Conservation (phyloP, 2,329 filamentous ascomycete genomes). For the Sordariomycetes sp. region DNA sequence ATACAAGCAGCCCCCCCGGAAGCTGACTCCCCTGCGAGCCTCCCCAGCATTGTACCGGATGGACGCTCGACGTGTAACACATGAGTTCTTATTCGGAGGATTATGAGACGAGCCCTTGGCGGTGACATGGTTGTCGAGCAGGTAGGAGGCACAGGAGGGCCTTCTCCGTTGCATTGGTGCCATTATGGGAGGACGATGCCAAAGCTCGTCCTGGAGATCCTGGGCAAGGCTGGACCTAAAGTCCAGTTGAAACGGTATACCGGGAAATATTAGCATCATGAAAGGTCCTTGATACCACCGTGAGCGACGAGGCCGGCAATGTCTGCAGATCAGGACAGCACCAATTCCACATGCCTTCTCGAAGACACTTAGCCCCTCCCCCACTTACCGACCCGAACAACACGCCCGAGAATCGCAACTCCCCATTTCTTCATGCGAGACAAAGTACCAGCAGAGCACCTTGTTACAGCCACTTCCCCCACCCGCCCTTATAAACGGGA, state of each 20-base stretch:
- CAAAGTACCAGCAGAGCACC: not conserved
- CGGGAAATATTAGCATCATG: not conserved
- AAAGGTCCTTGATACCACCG: not conserved
- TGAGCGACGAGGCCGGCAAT: not conserved
- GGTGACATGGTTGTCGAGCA: not conserved
- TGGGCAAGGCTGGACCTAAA: not conserved
- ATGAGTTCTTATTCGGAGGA: not conserved
- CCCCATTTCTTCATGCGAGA: not conserved
- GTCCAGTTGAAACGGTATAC: not conserved
- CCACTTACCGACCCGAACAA: not conserved
- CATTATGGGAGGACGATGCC: not conserved
- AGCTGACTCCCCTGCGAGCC: not conserved
- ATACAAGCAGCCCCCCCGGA: constrained; percentile 2
- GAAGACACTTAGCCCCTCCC: not conserved
- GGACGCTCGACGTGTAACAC: not conserved
- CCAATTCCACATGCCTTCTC: not conserved
- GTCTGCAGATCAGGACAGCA: not conserved
- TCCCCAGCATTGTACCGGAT: not conserved
- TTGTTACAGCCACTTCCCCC: not conserved
- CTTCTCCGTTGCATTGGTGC: not conserved
- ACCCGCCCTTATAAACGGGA: not conserved
- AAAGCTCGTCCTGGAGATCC: not conserved
- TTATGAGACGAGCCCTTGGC: too few species aligned
- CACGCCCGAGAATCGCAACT: not conserved
- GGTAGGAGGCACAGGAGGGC: not conserved